Conservation (phyloP, 148 eudicot genomes). For the Rhododendron simsii region DNA sequence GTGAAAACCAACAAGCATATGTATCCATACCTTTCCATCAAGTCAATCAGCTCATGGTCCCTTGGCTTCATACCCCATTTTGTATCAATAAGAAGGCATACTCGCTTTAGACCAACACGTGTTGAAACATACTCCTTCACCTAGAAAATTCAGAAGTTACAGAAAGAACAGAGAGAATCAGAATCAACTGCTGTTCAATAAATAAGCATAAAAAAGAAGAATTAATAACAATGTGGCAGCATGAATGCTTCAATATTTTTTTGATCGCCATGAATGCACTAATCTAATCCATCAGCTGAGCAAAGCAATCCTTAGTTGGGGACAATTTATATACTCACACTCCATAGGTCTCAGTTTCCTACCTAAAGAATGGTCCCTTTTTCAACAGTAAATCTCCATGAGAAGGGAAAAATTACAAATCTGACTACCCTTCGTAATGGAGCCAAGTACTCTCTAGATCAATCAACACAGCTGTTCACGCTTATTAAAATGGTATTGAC, state of each 20-base stretch:
- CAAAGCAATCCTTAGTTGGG: background rate
- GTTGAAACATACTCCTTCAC: slow-evolving; percentile 94
- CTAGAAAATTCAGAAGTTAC: slow-evolving; percentile 28
- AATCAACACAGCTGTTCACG: background rate
- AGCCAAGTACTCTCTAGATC: background rate
- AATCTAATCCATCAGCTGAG: background rate
- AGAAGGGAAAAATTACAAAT: background rate
- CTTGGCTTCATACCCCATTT: slow-evolving; percentile 99
- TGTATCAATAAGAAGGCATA: slow-evolving; percentile 90
- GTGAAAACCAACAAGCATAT: background rate
- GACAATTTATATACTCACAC: background rate
- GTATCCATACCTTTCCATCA: slow-evolving; percentile 82
- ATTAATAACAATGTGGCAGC: background rate
- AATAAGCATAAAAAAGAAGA: background rate
- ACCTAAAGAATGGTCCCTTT: background rate
- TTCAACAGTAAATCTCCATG: background rate
- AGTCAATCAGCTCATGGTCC: slow-evolving; percentile 78
- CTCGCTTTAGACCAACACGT: slow-evolving; percentile 71
- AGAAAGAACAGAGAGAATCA: slow-evolving; percentile 1
- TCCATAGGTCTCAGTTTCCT: background rate
- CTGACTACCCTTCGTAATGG: background rate
- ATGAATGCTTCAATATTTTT: background rate
- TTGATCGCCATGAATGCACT: background rate
- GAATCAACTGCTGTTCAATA: background rate
- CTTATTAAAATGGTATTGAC: background rate